Conservation (phyloP, 805 yeast species). For the Suhomyces faveliae region DNA sequence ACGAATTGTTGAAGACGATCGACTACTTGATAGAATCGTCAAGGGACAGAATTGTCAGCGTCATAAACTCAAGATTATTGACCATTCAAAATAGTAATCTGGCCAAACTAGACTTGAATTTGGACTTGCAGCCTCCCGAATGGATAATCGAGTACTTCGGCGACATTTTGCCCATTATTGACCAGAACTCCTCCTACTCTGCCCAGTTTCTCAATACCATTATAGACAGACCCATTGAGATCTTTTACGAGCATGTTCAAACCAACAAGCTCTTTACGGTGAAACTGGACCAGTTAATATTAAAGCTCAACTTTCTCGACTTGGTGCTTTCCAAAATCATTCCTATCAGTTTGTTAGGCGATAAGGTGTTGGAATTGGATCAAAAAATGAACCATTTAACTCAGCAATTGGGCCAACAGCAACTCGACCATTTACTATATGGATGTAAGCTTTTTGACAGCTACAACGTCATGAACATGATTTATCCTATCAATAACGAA, state of each 20-base stretch:
- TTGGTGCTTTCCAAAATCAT: constrained; percentile 54
- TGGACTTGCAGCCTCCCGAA: constrained; percentile 76
- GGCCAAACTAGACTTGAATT: constrained; percentile 42
- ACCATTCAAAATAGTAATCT: constrained; percentile 34
- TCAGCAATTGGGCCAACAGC: constrained; percentile 41
- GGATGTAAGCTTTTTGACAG: constrained; percentile 58
- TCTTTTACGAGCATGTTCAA: constrained; percentile 34
- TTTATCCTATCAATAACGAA: constrained; percentile 56
- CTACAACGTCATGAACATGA: constrained; percentile 66
- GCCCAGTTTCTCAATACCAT: constrained; percentile 39
- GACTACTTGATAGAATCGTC: constrained; percentile 23
- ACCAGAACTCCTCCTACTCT: constrained; percentile 28
- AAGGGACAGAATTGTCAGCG: constrained; percentile 25
- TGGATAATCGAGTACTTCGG: constrained; percentile 71
- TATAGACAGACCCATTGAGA: constrained; percentile 46
- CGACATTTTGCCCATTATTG: constrained; percentile 58
- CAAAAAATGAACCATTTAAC: constrained; percentile 34
- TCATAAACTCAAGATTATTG: constrained; percentile 30
- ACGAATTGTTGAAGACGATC: constrained; percentile 23
- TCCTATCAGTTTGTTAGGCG: constrained; percentile 40
- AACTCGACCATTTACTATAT: constrained; percentile 47
- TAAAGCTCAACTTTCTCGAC: constrained; percentile 60
- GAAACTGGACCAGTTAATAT: constrained; percentile 40
- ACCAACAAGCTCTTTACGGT: constrained; percentile 25
- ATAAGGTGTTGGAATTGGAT: constrained; percentile 35